Base-by-base conservation (phyloP, 2,329 filamentous ascomycete species). In the Penicillium sp. region DNA sequence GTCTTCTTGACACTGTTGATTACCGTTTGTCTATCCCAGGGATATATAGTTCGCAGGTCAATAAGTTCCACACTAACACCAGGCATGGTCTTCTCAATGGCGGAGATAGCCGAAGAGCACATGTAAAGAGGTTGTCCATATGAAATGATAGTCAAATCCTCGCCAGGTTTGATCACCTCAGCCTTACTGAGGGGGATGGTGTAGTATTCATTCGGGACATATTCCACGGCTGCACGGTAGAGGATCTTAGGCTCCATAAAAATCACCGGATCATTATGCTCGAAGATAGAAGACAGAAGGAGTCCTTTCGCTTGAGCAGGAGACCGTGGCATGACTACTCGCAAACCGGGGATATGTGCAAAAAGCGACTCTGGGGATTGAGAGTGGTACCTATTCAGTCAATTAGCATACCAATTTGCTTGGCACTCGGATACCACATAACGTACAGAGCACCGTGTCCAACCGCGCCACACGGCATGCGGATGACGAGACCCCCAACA, bases 221-320 rank as follows among this genome's bases (percentile, higher is more conserved):
- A 90, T 75, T 97, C 93, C 29, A 96, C 90, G 0, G 93, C 90
- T 0, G 93, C 92, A 21, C 93, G 88, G 74, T 97, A 97, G 13
- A 97, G 80, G 47, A 94, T 90, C 78, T 97, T 97, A 45, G 93
- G 93, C 73, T 97, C 93, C 87, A 97, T 87, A 75, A 97, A 96
- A 53, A 97, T 81, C 61, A 93, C 91, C 0, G 93, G 93, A 73
- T 97, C 93, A 61, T 91, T 90, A 68, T 82, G 86, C 78, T 79
- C 85, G 51, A 86, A 86, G 53, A 96, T 91, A 0, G 89, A 84
- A 3, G 89, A 83, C 3, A 96, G 80, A 50, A 96, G 79, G 3
- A 97, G 81, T 2, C 93, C 93, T 75, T 97, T 97, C 6, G 93
- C 93, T 75, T 97, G 93, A 3, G 89, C 75, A 0, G 93, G 93